Evolutionary conservation across 192 early-diverging fungal genomes (phyloP), one percentile per base, ranked within the genome.

Genomic region (Spizellomyces sp.): DNA sequence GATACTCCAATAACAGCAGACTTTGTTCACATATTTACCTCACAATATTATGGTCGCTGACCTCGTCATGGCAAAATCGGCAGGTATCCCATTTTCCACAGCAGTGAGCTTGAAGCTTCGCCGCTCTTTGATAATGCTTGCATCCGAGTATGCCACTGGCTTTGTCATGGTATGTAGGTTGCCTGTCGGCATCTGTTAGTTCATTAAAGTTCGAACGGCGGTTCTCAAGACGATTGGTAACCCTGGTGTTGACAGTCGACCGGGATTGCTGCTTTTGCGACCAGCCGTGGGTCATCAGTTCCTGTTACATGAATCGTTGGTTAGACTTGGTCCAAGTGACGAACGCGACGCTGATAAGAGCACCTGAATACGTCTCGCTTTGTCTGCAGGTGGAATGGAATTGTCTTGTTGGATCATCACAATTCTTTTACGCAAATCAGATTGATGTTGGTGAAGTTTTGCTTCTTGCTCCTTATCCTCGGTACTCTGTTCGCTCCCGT

Each of bases 51-150:
- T 93, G 92, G 62, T 84, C 83, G 41, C 78, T 82, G 5, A 74
- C 78, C 46, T 90, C 87, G 73, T 92, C 88, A 77, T 93, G 92
- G 79, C 92, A 93, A 70, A 93, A 91, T 21, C 92, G 86, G 65
- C 92, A 93, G 4, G 90, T 69, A 60, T 79, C 77, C 92, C 92
- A 93, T 62, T 80, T 80, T n/a, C 84, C 84, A 73, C 92, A 93
- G 77, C 92, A 92, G 43, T 84, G 83, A 2, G 90, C 90, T 69
- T 92, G 87, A 14, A 94, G 64, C 67, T 92, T 94, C 48, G 83
- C 83, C n/a, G 85, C 83, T 41, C 93, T 74, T 65, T 87, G 88
- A 65, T 94, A 94, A 73, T 94, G 92, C 58, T 90, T 87, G 84
- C 93, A 94, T 9, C 93, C 93, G 21, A 89, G 69, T 46, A 88